Evolutionary conservation across 176 grass and related monocot genomes (phyloP).

Genomic region (Calamus simplicifolius): DNA sequence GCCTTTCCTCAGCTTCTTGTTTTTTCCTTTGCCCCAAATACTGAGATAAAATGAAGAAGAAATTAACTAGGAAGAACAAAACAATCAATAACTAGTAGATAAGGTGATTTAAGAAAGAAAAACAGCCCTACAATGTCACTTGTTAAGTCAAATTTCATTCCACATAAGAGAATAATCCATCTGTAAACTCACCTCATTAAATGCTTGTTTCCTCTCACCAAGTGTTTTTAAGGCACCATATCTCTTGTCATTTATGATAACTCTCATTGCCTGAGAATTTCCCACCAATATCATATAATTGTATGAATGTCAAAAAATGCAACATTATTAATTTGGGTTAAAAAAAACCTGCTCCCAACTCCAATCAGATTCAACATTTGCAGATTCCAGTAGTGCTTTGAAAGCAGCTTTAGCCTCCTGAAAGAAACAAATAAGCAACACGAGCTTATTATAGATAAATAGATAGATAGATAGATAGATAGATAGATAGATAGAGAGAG

Average conservation of each 20-base stretch:
- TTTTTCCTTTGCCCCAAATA: conserved; percentile 96
- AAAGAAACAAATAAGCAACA: conserved; percentile 13
- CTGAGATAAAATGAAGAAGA: conserved; percentile 29
- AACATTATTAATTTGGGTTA: too few relatives aligned
- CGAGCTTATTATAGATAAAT: neutral
- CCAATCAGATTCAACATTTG: conserved; percentile 90
- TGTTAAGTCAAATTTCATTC: too few relatives aligned
- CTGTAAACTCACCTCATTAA: conserved; percentile 66
- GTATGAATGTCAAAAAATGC: too few relatives aligned
- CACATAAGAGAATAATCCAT: too few relatives aligned
- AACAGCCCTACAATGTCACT: too few relatives aligned
- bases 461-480: neutral
- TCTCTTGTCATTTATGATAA: conserved; percentile 92
- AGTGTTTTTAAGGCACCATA: conserved; percentile 88
- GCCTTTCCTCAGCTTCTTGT: conserved; percentile 68
- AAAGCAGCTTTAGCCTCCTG: conserved; percentile 95
- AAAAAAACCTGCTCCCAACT: conserved; percentile 77
- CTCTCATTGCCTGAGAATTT: conserved; percentile 76
- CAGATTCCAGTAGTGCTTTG: conserved; percentile 73
- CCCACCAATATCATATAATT: neutral
- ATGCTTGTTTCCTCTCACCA: conserved; percentile 98
- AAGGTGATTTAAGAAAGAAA: too few relatives aligned
- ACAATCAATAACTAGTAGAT: too few relatives aligned
- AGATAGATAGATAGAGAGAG: neutral
- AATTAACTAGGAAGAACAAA: too few relatives aligned